Percentiles rank a stretch among this genome's conserved stretches.
These are phyloP conservation scores for Paecilomyces variotii DNA, from an alignment of 2,329 filamentous ascomycete species.

Conservation along the genomic window DNA sequence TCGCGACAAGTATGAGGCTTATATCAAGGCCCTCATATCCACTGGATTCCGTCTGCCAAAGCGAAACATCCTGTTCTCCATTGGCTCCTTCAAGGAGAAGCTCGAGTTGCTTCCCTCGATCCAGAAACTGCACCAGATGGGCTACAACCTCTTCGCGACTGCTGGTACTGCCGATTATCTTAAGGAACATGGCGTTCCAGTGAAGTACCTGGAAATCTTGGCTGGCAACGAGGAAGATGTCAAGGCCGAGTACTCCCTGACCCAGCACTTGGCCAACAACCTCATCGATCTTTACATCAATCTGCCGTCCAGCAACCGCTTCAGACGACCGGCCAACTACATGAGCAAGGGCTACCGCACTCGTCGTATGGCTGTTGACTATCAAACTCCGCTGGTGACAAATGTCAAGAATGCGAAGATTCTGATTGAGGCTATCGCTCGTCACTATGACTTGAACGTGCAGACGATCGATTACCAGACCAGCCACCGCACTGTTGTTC, in stretches of 20 bases:
- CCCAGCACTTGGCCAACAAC: conserved; percentile 94
- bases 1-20: conserved; percentile 92
- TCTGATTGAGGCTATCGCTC: conserved; percentile 83
- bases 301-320: conserved; percentile 95
- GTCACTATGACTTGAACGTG: conserved; percentile 78
- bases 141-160: conserved; percentile 93
- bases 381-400: conserved; percentile 93
- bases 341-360: conserved; percentile 98
- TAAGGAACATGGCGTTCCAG: conserved; percentile 81
- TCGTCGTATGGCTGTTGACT: conserved; percentile 93
- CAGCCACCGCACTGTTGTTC: conserved; percentile 66
- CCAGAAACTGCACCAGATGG: conserved; percentile 77
- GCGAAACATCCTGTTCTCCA: conserved; percentile 89
- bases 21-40: conserved; percentile 89
- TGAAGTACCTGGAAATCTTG: conserved; percentile 88
- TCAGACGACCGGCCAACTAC: conserved; percentile 92
- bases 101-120: conserved; percentile 93
- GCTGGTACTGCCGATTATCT: conserved; percentile 95
- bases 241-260: conserved; percentile 93
- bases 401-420: conserved; percentile 99
- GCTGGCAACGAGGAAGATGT: conserved; percentile 70
- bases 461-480: conserved; percentile 83
- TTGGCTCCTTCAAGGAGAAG: conserved; percentile 97
- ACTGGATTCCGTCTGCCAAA: conserved; percentile 95
- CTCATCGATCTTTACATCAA: conserved; percentile 99